Percentiles rank a stretch among this genome's conserved stretches.
Conservation (phyloP, 345 rosid genomes). For the Gossypioides kirkii region DNA sequence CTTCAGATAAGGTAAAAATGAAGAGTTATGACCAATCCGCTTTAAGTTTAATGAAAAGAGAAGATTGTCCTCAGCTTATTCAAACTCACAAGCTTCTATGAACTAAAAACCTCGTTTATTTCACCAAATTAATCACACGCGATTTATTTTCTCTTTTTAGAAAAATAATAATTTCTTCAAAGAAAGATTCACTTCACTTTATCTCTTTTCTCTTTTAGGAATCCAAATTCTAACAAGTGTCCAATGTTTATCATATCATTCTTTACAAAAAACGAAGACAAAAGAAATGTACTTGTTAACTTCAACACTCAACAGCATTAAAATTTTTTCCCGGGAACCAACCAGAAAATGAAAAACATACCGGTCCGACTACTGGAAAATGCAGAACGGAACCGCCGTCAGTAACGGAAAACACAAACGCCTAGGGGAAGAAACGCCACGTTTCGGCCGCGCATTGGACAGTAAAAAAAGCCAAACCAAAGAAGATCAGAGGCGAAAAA, state of each 20-base stretch:
- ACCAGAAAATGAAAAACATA: conserved; percentile 13
- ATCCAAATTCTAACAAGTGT: conserved; percentile 20
- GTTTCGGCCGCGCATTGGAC: conserved; percentile 30
- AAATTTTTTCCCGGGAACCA: conserved; percentile 14
- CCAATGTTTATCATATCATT: background rate
- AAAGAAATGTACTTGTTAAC: background rate
- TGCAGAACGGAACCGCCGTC: conserved; percentile 16
- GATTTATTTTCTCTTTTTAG: too few species aligned
- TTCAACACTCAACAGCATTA: background rate
- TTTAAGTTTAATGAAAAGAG: conserved; percentile 7
- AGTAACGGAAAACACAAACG: conserved; percentile 11
- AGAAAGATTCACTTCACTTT: background rate
- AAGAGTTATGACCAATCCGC: conserved; percentile 12
- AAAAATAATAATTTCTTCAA: background rate
- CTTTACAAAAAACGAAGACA: background rate
- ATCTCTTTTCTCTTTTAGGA: background rate
- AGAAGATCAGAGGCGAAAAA: conserved; percentile 16
- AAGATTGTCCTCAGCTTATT: conserved; percentile 16
- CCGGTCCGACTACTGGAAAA: conserved; percentile 20
- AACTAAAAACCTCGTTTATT: conserved; percentile 3
- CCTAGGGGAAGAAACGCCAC: background rate
- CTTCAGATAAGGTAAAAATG: conserved; percentile 14
- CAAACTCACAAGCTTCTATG: conserved; percentile 10
- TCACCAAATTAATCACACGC: background rate
- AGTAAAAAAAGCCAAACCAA: background rate